Percentiles rank a stretch among this genome's conserved stretches.
These are phyloP conservation scores for Crithidia bombi DNA, from an alignment of 208 protist species.

Conservation along the genomic window DNA sequence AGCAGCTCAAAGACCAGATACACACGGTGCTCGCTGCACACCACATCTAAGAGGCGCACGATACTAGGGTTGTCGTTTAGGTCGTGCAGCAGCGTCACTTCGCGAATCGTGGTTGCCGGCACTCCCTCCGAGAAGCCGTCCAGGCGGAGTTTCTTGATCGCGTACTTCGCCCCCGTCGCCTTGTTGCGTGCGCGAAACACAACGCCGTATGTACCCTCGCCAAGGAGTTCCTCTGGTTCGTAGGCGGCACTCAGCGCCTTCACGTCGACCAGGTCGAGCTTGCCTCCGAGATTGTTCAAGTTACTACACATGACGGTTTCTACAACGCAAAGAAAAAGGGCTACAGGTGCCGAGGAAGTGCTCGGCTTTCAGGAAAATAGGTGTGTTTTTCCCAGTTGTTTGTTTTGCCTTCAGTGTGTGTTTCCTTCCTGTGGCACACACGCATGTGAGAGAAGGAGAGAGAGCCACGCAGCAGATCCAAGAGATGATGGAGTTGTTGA, in stretches of 20 bases:
- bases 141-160: conserved; percentile 83
- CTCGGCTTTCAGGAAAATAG: background rate
- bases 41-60: conserved; percentile 94
- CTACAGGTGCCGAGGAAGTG: background rate
- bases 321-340: background rate
- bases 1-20: conserved; percentile 98
- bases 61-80: conserved; percentile 91
- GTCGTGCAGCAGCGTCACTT: conserved; percentile 92
- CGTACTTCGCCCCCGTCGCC: conserved; percentile 66
- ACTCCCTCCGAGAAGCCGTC: conserved; percentile 86
- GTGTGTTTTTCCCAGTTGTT: background rate
- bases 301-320: conserved; percentile 2
- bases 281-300: conserved; percentile 37
- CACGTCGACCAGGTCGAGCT: conserved; percentile 62
- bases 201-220: conserved; percentile 96
- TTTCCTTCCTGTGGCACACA: too few species aligned
- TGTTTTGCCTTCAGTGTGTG: too few species aligned
- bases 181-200: conserved; percentile 86
- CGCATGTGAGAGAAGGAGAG: too few species aligned
- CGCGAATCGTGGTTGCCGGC: conserved; percentile 91
- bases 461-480: too few species aligned
- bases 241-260: conserved; percentile 52
- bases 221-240: conserved; percentile 80
- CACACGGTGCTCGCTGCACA: conserved; percentile 95
- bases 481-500: too few species aligned